phyloP scores from a whole-genome alignment of 2,329 filamentous ascomycete species.

The Dactylella cylindrospora region DNA sequence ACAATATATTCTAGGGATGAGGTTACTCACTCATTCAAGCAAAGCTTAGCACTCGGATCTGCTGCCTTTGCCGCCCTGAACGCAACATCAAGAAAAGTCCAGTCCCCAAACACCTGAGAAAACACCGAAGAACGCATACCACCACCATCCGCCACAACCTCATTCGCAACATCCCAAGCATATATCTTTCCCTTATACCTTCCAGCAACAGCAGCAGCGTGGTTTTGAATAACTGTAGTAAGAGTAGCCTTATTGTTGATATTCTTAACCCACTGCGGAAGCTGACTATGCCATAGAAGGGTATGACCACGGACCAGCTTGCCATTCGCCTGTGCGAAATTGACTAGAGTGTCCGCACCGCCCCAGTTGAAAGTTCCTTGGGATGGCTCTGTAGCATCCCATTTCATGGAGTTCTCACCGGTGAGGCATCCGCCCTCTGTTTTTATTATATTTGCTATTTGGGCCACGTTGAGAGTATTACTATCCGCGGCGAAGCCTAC shows the following conservation, averaged over 20 bases:
- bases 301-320: constrained; percentile 66
- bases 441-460: constrained; percentile 61
- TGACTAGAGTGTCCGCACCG: constrained; percentile 62
- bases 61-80: constrained; percentile 26
- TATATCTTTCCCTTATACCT: constrained; percentile 66
- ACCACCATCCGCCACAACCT: constrained; percentile 28
- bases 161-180: constrained; percentile 54
- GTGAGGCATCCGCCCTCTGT: constrained; percentile 66
- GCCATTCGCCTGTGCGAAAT: constrained; percentile 61
- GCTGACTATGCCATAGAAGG: constrained; percentile 65
- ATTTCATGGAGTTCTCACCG: constrained; percentile 70
- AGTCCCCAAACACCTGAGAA: constrained; percentile 28
- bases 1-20: background rate
- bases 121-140: constrained; percentile 23
- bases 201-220: constrained; percentile 61
- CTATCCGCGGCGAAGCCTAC: constrained; percentile 63
- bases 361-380: constrained; percentile 60
- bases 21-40: constrained; percentile 24
- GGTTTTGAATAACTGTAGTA: constrained; percentile 60
- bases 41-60: constrained; percentile 33
- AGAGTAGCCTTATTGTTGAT: constrained; percentile 57
- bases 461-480: constrained; percentile 56
- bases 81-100: constrained; percentile 34
- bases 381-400: constrained; percentile 60
- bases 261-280: constrained; percentile 62